Conservation (phyloP, 1,139 yeast species). For the Yamadazyma taylorii region DNA sequence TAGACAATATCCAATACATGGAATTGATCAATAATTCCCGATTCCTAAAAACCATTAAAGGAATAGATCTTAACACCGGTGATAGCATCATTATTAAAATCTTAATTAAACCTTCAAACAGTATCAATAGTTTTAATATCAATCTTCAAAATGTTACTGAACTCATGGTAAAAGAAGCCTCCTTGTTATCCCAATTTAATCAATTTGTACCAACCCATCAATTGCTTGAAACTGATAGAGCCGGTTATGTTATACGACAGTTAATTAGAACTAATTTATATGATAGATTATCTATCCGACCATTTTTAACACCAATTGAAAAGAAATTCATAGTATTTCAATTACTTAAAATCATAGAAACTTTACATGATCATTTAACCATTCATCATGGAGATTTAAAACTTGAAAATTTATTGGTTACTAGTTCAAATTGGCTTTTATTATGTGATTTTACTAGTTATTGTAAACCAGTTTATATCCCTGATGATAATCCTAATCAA, state of each 20-base stretch:
- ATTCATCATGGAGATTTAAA: constrained; percentile 90
- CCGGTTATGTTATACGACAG: constrained; percentile 87
- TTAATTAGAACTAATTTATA: constrained; percentile 74
- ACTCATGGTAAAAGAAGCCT: constrained; percentile 34
- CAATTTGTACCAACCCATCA: constrained; percentile 72
- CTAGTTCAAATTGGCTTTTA: constrained; percentile 87
- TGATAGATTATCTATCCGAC: constrained; percentile 84
- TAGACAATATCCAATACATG: constrained; percentile 71
- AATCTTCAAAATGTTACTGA: constrained; percentile 36
- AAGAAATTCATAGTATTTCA: constrained; percentile 85
- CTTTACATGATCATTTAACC: constrained; percentile 55
- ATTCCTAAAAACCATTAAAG: constrained; percentile 83
- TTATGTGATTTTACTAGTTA: constrained; percentile 80
- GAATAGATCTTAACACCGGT: constrained; percentile 63
- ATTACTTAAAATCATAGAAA: constrained; percentile 57
- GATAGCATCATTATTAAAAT: constrained; percentile 70
- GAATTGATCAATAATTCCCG: constrained; percentile 73
- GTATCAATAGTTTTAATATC: constrained; percentile 18
- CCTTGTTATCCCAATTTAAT: constrained; percentile 49
- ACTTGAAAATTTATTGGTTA: constrained; percentile 81
- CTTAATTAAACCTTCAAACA: constrained; percentile 68
- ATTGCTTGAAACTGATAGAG: constrained; percentile 84
- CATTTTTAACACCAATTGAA: constrained; percentile 80
- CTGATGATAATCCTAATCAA: constrained; percentile 94
- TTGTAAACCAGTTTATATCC: constrained; percentile 77